Base-by-base conservation (phyloP, 2,329 filamentous ascomycete genomes). In the Verruconis gallopava region DNA sequence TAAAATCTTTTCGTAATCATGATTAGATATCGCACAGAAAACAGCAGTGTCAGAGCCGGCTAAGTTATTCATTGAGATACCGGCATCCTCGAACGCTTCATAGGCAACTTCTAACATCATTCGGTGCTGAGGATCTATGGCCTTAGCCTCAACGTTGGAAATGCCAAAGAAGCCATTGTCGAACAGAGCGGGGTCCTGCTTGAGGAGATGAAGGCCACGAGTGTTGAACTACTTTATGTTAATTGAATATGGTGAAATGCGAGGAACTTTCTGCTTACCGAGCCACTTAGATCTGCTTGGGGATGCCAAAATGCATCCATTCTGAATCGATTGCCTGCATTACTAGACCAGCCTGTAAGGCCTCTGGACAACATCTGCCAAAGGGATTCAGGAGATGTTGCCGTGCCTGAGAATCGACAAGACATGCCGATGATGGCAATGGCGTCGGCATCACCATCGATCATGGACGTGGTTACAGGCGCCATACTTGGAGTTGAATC, bases 281-380 rank as follows among this genome's bases (percentile, higher is more conserved):
- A 18, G 11, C 40, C 40, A 12, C 6, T 6, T 11, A n/a, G 9
- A 5, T 12, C 40, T 6, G 5, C 11, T 6, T 42, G 20, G 6
- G 37, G 37, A 42, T 43, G 15, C 5, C 11, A 42, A 20, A 9
- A 42, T 11, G 41, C 15, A 6, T 43, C 20, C 14, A 43, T 42
- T n/a, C 42, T 30, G 37, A 21, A 43, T 28, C 41, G 19, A 17
- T 25, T 5, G 5, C 20, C 22, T 17, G 22, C 6, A 22, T 18
- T 38, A 11, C 30, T 6, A 20, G 39, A 28, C 5, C 28, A 42
- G 5, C 39, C 12, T 6, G n/a, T n/a, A n/a, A n/a, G n/a, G n/a
- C 39, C 39, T 11, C 57, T 53, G 44, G 55, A 52, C 43, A 58
- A 52, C 45, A 61, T 55, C 47, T 55, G 56, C 44, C 51, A 52